These are phyloP conservation scores for Gloeopeniophorella convolvens DNA, from an alignment of 768 basidiomycete species.

Conservation along the genomic window DNA sequence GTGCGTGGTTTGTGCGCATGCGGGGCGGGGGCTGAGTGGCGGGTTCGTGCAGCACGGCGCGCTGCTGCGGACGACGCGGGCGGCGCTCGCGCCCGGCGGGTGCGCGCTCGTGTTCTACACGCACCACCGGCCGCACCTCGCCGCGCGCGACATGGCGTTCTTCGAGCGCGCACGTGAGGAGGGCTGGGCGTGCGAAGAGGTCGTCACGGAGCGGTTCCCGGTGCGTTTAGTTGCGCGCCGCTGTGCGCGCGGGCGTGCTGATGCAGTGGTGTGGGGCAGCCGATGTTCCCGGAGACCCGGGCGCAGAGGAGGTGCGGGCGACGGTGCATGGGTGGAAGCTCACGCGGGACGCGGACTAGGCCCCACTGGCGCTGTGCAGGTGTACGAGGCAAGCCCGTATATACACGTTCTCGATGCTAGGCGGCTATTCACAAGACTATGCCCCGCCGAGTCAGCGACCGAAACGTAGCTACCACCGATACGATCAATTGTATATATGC, in stretches of 20 bases:
- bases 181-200: conserved; percentile 71
- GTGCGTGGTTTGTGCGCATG: conserved; percentile 36
- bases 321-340: conserved; percentile 85
- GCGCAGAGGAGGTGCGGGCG: conserved; percentile 66
- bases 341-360: conserved; percentile 22
- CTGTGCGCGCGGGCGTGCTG: not conserved
- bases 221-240: too few species aligned
- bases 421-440: too few species aligned
- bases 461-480: not conserved
- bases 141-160: conserved; percentile 77
- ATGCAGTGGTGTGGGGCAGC: conserved; percentile 34
- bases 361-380: too few species aligned
- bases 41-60: conserved; percentile 80
- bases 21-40: too few species aligned
- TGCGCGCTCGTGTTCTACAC: conserved; percentile 80
- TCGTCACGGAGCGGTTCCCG: conserved; percentile 56
- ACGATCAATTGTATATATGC: too few species aligned
- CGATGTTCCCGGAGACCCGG: conserved; percentile 90
- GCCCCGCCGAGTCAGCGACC: too few species aligned
- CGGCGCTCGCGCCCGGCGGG: conserved; percentile 24
- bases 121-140: conserved; percentile 81
- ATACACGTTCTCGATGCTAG: too few species aligned
- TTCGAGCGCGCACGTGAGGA: conserved; percentile 53
- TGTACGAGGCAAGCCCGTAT: too few species aligned
- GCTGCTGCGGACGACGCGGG: conserved; percentile 68